A percentile compares a stretch with the other conserved stretches of the same genome.
Conservation (phyloP, 2,329 filamentous ascomycete genomes). For the Mycogone perniciosa region DNA sequence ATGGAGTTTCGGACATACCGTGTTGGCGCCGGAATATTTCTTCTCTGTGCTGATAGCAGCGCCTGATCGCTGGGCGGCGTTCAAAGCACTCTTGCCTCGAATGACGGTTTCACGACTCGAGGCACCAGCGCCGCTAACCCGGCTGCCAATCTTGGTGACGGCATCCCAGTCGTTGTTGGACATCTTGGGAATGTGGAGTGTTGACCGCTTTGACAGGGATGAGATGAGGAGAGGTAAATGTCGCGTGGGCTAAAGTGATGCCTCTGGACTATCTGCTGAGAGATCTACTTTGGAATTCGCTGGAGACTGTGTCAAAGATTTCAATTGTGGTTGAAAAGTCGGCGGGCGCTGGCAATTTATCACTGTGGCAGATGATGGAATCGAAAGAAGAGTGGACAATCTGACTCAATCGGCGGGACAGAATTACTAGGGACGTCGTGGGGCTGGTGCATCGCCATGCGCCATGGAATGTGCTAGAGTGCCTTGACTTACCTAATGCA, state of each 20-base stretch:
- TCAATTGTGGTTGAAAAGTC: neutral
- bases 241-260: too few relatives aligned
- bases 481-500: constrained; percentile 11
- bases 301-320: neutral
- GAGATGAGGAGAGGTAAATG: constrained; percentile 17
- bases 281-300: neutral
- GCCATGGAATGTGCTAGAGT: constrained; percentile 27
- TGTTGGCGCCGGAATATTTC: constrained; percentile 74
- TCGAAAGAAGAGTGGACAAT: constrained; percentile 11
- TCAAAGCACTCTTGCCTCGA: constrained; percentile 74
- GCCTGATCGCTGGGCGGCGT: constrained; percentile 80
- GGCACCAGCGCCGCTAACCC: constrained; percentile 61
- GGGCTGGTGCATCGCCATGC: constrained; percentile 11
- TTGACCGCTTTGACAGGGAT: constrained; percentile 15
- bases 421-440: constrained; percentile 17
- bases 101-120: constrained; percentile 77
- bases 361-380: constrained; percentile 1
- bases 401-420: constrained; percentile 34
- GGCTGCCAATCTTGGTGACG: constrained; percentile 91
- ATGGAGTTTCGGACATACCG: constrained; percentile 28
- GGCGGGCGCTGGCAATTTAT: neutral
- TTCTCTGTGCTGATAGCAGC: constrained; percentile 80
- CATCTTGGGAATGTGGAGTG: constrained; percentile 49
- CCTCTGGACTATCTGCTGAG: too few relatives aligned
- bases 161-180: constrained; percentile 63